Evolutionary conservation across 768 basidiomycete genomes (phyloP).

Genomic region (Melanogaster broomeanus): DNA sequence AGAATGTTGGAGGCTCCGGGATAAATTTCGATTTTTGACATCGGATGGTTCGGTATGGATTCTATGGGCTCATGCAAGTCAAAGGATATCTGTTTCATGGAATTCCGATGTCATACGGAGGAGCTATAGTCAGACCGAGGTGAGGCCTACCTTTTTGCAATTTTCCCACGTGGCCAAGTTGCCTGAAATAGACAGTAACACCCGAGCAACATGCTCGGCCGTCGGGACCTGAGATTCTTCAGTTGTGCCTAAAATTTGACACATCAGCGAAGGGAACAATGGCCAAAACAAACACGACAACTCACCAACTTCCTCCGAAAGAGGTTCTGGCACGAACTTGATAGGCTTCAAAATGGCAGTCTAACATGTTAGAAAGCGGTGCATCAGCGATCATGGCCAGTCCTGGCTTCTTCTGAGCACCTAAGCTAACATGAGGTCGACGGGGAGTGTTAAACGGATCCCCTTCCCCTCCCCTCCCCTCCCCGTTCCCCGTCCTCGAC

Average conservation of each 20-base stretch:
- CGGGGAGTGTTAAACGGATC: background rate
- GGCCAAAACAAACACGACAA: slow-evolving; percentile 9
- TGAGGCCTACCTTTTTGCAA: no score
- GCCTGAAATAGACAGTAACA: no score
- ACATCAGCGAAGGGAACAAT: slow-evolving; percentile 5
- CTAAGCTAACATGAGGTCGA: slow-evolving; percentile 1
- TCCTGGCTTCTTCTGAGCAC: background rate
- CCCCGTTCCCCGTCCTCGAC: slow-evolving; percentile 28
- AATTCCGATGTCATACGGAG: no score
- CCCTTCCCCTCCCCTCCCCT: slow-evolving; percentile 21
- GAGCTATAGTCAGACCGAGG: no score
- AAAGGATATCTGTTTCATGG: no score
- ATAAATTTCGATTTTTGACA: no score
- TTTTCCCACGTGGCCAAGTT: no score
- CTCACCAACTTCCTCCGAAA: slow-evolving; percentile 54
- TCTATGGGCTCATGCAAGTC: no score
- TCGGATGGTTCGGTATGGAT: no score
- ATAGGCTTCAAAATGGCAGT: slow-evolving; percentile 62
- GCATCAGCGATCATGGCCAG: slow-evolving; percentile 30
- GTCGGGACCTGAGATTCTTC: slow-evolving; percentile 65
- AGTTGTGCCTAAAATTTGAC: slow-evolving; percentile 30
- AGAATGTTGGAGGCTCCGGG: no score
- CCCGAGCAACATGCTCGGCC: slow-evolving; percentile 61
- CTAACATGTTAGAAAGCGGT: slow-evolving; percentile 56
- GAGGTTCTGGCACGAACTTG: slow-evolving; percentile 62